These are phyloP conservation scores for Nannochloropsis salina DNA, from an alignment of 108 stramenopile species.

Conservation along the genomic window DNA sequence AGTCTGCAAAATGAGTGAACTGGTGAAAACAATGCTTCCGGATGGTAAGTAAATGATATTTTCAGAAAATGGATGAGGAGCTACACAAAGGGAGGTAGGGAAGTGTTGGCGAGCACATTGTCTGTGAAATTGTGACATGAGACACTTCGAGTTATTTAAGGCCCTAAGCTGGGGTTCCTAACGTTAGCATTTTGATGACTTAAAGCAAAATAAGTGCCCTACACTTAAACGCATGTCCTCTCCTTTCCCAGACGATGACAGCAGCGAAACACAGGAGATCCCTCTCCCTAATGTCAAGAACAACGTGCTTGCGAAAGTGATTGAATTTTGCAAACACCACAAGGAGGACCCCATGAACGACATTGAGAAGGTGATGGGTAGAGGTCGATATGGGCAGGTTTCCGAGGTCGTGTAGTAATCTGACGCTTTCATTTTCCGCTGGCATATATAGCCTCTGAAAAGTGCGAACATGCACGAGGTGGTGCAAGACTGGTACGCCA, in stretches of 20 bases:
- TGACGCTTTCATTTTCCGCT: neutral
- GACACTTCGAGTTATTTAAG: neutral
- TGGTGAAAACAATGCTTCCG: slow-evolving; percentile 90
- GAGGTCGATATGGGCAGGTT: neutral
- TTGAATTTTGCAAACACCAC: slow-evolving; percentile 94
- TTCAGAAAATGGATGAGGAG: neutral
- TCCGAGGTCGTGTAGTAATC: neutral
- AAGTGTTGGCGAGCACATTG: neutral
- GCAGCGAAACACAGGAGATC: slow-evolving; percentile 82
- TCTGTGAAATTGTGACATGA: neutral
- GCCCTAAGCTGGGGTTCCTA: no score
- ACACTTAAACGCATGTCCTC: neutral
- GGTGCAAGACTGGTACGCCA: slow-evolving; percentile 98
- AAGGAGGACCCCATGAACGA: slow-evolving; percentile 91
- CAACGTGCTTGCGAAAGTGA: slow-evolving; percentile 87
- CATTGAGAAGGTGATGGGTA: slow-evolving; percentile 74
- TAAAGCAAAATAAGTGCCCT: neutral
- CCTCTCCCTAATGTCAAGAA: slow-evolving; percentile 98
- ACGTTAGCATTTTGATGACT: no score
- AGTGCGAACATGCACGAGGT: slow-evolving; percentile 90
- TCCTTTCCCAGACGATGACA: slow-evolving; percentile 58
- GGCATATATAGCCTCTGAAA: slow-evolving; percentile 71
- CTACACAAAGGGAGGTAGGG: neutral
- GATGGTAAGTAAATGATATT: slow-evolving; percentile 59
- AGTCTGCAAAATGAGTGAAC: slow-evolving; percentile 93